phyloP scores from a whole-genome alignment of 129 eudicot species.

The Flaveria sonorensis region DNA sequence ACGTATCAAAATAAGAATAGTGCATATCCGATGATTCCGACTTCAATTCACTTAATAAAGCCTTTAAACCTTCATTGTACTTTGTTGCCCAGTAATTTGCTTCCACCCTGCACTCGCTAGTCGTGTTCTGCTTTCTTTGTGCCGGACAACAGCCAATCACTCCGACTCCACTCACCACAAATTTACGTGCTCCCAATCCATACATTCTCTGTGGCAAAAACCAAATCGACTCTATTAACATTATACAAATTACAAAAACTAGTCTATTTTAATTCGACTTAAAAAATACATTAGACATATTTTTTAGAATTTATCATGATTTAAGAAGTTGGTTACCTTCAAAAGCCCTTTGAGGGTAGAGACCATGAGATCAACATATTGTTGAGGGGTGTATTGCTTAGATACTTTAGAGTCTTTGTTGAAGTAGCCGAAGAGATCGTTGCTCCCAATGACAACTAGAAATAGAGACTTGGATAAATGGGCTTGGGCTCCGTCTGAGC shows the following conservation, averaged over 20 bases:
- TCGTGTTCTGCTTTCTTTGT: constrained; percentile 51
- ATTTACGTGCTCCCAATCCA: constrained; percentile 72
- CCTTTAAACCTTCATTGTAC: constrained; percentile 53
- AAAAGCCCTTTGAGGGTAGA: constrained; percentile 49
- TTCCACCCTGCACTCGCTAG: constrained; percentile 49
- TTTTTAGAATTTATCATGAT: not conserved
- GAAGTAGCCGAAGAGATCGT: constrained; percentile 69
- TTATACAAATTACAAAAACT: not conserved
- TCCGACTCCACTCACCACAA: constrained; percentile 52
- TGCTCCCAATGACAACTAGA: constrained; percentile 77
- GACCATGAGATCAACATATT: constrained; percentile 61
- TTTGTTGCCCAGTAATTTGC: constrained; percentile 63
- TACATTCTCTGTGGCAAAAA: constrained; percentile 40
- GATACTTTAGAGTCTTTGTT: constrained; percentile 43
- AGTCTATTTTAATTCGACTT: not conserved
- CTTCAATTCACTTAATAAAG: constrained; percentile 41
- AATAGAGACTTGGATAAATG: constrained; percentile 66
- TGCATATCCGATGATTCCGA: constrained; percentile 50
- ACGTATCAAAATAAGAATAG: constrained; percentile 65
- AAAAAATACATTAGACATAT: no score
- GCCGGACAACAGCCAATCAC: constrained; percentile 82
- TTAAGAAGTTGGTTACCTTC: constrained; percentile 45
- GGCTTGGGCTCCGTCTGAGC: constrained; percentile 41
- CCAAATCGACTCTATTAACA: not conserved
- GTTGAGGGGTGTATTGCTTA: constrained; percentile 55